Evolutionary conservation across 2,329 filamentous ascomycete genomes (phyloP).

Genomic region (Stachybotrys elegans): DNA sequence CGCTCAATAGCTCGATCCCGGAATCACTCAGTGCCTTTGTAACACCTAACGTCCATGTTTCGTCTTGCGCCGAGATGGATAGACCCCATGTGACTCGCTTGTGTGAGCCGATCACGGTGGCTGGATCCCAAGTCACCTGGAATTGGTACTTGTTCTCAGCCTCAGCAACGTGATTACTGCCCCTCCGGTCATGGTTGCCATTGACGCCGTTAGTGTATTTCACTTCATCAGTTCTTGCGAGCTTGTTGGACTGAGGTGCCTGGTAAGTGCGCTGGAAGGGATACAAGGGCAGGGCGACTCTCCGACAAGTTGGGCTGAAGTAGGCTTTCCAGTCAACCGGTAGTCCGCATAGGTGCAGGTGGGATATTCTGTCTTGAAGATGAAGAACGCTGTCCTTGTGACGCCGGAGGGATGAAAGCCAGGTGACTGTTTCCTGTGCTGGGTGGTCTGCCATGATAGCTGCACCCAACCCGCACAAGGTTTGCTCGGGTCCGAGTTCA

Average conservation of each 20-base stretch:
- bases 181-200: neutral
- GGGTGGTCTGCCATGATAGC: slow-evolving; percentile 14
- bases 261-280: slow-evolving; percentile 19
- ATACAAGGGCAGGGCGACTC: slow-evolving; percentile 24
- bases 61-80: neutral
- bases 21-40: neutral
- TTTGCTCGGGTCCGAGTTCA: slow-evolving; percentile 21
- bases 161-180: neutral
- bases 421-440: slow-evolving; percentile 8
- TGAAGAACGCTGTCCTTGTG: slow-evolving; percentile 8
- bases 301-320: slow-evolving; percentile 19
- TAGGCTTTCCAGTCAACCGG: slow-evolving; percentile 23
- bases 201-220: too few species aligned
- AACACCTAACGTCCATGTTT: slow-evolving; percentile 1
- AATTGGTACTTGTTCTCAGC: neutral
- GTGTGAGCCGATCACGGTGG: neutral
- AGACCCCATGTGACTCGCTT: slow-evolving; percentile 5
- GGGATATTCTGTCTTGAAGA: slow-evolving; percentile 15
- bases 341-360: slow-evolving; percentile 19
- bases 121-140: neutral
- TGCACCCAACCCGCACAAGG: slow-evolving; percentile 22
- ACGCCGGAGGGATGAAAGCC: slow-evolving; percentile 20
- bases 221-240: too few species aligned
- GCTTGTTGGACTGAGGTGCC: too few species aligned
- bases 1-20: slow-evolving; percentile 2